These are phyloP conservation scores for Pythium volutum DNA, from an alignment of 352 stramenopile species.

Conservation along the genomic window DNA sequence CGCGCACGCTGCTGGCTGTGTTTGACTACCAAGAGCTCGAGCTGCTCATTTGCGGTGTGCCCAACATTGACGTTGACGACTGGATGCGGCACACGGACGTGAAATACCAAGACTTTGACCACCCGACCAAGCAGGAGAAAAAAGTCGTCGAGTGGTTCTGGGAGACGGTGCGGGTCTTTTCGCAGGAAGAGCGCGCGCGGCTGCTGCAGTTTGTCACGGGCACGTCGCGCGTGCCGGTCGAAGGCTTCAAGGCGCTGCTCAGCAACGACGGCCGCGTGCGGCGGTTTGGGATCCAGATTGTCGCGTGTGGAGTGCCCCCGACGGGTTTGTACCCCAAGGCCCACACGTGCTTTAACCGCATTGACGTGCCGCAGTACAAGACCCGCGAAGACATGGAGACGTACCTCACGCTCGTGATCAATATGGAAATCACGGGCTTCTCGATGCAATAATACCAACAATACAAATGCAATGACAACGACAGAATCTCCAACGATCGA, in stretches of 20 bases:
- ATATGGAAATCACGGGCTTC: constrained; percentile 97
- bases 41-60: constrained; percentile 90
- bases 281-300: constrained; percentile 97
- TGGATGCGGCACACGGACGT: constrained; percentile 84
- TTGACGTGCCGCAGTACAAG: constrained; percentile 79
- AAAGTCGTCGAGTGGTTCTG: constrained; percentile 91
- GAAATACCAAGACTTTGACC: constrained; percentile 73
- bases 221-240: constrained; percentile 88
- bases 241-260: constrained; percentile 92
- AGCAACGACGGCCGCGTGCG: constrained; percentile 83
- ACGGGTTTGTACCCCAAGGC: constrained; percentile 77
- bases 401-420: constrained; percentile 97
- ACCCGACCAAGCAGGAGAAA: constrained; percentile 47
- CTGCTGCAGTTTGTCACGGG: constrained; percentile 92
- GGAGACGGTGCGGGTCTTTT: constrained; percentile 72
- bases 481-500: background rate
- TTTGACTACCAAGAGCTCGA: constrained; percentile 96
- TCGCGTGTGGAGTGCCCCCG: constrained; percentile 70
- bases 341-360: constrained; percentile 88
- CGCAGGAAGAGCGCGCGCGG: constrained; percentile 79
- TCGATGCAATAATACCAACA: constrained; percentile 88
- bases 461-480: background rate
- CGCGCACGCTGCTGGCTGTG: constrained; percentile 80
- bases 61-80: constrained; percentile 89
- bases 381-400: constrained; percentile 86